Conservation (phyloP, 345 rosid species). For the Melaleuca alternifolia region DNA sequence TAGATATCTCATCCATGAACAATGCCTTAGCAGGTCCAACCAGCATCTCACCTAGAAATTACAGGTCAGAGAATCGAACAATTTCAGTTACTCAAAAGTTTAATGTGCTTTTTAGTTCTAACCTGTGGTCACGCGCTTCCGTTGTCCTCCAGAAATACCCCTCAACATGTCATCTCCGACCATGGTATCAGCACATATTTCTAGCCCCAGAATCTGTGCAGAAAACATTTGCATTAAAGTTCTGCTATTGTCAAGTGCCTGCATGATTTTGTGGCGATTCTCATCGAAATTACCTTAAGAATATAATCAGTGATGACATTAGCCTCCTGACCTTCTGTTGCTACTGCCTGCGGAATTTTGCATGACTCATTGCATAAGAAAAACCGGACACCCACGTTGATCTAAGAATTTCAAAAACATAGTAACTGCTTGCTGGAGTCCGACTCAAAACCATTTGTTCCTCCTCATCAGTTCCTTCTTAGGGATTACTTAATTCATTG, state of each 20-base stretch:
- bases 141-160: constrained; percentile 34
- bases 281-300: constrained; percentile 26
- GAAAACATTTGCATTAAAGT: neutral
- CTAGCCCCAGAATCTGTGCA: constrained; percentile 22
- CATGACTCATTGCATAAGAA: neutral
- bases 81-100: neutral
- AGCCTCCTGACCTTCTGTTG: constrained; percentile 36
- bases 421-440: no score
- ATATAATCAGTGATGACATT: constrained; percentile 42
- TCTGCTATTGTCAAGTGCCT: neutral
- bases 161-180: constrained; percentile 32
- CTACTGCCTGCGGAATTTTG: constrained; percentile 34
- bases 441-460: neutral
- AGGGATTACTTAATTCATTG: neutral
- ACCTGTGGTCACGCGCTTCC: constrained; percentile 35
- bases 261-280: neutral
- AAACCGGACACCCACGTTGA: neutral
- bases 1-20: constrained; percentile 75
- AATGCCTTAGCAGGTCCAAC: constrained; percentile 59
- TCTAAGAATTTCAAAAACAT: neutral
- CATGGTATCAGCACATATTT: constrained; percentile 23
- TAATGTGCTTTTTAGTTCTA: neutral
- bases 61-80: neutral
- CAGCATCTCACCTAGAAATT: constrained; percentile 51
- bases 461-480: neutral